A percentile compares a stretch with the other conserved stretches of the same genome.
These are phyloP conservation scores for Helminthosporium solani DNA, from an alignment of 2,329 filamentous ascomycete genomes.

Conservation along the genomic window DNA sequence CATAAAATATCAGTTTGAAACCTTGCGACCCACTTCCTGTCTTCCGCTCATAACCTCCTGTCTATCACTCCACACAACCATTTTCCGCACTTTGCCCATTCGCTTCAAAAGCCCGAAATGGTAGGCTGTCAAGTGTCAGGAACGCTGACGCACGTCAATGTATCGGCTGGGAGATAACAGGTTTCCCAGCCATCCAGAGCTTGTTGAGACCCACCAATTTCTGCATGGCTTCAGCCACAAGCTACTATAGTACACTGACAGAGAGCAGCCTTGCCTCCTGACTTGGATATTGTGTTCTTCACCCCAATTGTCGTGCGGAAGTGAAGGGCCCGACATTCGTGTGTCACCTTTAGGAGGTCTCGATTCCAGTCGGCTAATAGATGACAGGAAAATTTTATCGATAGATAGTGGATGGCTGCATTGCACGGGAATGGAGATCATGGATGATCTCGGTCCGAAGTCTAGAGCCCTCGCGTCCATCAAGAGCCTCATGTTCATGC, in stretches of 20 bases:
- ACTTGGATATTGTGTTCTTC: neutral
- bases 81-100: neutral
- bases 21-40: neutral
- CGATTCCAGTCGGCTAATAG: neutral
- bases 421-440: neutral
- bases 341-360: neutral
- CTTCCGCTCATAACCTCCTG: neutral
- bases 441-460: neutral
- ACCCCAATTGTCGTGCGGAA: neutral
- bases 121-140: neutral
- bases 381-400: neutral
- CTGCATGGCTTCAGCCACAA: neutral
- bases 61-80: neutral
- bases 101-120: neutral
- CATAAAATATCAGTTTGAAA: conserved; percentile 1
- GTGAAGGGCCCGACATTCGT: neutral
- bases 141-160: neutral
- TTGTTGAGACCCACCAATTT: neutral
- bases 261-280: neutral
- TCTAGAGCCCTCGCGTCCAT: neutral
- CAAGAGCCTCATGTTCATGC: no score
- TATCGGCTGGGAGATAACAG: neutral
- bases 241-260: neutral
- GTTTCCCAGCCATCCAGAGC: neutral
- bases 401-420: neutral